Base-by-base conservation (phyloP, 1,284 basidiomycete genomes). In the Tausonia pullulans region DNA sequence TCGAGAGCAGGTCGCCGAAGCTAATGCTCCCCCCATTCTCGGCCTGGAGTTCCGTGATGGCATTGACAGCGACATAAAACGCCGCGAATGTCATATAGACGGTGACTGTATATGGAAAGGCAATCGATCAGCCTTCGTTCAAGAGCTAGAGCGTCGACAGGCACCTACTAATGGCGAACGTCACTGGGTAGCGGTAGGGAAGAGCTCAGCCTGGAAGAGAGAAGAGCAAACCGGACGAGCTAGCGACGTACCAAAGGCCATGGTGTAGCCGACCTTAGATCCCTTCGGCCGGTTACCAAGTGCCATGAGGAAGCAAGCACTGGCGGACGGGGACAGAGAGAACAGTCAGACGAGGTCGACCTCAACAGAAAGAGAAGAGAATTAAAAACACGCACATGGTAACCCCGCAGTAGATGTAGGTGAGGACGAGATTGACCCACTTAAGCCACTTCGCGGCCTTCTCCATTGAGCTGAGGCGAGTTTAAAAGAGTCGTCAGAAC, bases 261-360 rank as follows among this genome's bases (percentile, higher is more conserved):
- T 78, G 71, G 85, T 86, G 77, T 96, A 97, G 78, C 96, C 96
- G 81, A 84, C 86, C 69, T 83, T 83, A 1, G 89, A 82, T 2
- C 90, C 87, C 76, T 86, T 84, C 1, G 95, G 95, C 68, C 92
- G 86, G 75, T 98, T 98, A 5, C 96, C 95, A 88, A 98, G 94
- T 0, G 91, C 89, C 74, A 98, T 89, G 40, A 98, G 80, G 80
- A 98, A 98, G 71, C 87, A 89, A 0, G 89, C 87, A 13, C 86
- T 96, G 75, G 43, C 64, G 66, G 39, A 65, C 64, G 27, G 5
- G 14, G n/a, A 39, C 13, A 58, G 46, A 55, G 43, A 27, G 2
- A 16, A 27, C 5, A 0, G 58, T 59, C 58, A 59, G 48, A n/a
- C 58, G 13, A 14, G 27, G 27, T 11, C 14, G 58, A 41, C 16